phyloP scores from a whole-genome alignment of 345 rosid genomes.

The Clausena lansium region DNA sequence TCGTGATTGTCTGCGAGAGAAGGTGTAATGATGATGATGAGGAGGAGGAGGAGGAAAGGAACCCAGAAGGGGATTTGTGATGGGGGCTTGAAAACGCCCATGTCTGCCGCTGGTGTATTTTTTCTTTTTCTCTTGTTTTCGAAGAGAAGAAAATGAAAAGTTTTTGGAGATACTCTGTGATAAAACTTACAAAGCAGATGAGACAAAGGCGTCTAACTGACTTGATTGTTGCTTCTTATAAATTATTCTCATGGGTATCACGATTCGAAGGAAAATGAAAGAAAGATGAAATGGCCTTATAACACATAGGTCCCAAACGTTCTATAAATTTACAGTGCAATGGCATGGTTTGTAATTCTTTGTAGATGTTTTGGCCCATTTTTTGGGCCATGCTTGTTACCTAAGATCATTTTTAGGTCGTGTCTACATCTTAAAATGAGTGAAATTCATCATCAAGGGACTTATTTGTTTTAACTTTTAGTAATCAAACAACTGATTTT shows the following conservation, averaged over 20 bases:
- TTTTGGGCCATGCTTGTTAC: no score
- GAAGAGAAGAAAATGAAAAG: neutral
- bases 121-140: no score
- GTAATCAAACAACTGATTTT: no score
- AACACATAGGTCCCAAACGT: neutral
- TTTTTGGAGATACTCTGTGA: neutral
- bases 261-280: neutral
- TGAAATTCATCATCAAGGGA: no score
- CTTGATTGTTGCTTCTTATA: neutral
- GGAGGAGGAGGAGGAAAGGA: neutral
- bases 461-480: no score
- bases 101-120: neutral
- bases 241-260: neutral
- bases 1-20: conserved; percentile 8
- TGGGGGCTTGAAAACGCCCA: neutral
- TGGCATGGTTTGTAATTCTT: no score
- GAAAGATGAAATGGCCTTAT: neutral
- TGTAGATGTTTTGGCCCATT: no score
- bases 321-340: no score
- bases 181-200: conserved; percentile 14
- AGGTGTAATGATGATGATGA: neutral
- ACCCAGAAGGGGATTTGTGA: neutral
- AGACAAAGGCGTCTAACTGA: conserved; percentile 15
- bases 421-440: no score
- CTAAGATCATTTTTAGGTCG: no score